A percentile compares a stretch with the other conserved stretches of the same genome.
phyloP scores from a whole-genome alignment of 805 yeast genomes.

The Saccharomycopsis lassenensis region DNA sequence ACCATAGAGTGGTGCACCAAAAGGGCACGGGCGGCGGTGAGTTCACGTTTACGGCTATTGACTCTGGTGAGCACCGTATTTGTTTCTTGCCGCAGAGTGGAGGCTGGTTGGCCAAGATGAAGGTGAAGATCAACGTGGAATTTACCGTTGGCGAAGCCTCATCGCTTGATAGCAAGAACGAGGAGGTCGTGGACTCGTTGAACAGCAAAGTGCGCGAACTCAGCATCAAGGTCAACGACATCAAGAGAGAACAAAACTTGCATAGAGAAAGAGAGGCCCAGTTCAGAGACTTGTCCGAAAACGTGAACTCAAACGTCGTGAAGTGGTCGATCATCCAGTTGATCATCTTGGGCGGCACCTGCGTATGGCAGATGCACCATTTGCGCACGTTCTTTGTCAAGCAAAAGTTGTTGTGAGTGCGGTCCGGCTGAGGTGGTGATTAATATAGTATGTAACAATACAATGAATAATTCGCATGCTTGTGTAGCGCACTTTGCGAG shows the following conservation, averaged over 20 bases:
- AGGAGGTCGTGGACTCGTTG: constrained; percentile 41
- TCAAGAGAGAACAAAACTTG: constrained; percentile 53
- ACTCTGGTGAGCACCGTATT: constrained; percentile 69
- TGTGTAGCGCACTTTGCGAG: too few relatives aligned
- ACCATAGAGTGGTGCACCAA: constrained; percentile 65
- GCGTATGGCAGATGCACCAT: constrained; percentile 66
- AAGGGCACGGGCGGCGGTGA: constrained; percentile 56
- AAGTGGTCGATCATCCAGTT: constrained; percentile 66
- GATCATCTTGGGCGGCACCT: constrained; percentile 51
- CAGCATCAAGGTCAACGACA: constrained; percentile 45
- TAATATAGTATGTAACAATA: too few relatives aligned
- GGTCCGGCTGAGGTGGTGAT: too few relatives aligned
- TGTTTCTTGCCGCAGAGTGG: constrained; percentile 43
- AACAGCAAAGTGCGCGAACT: constrained; percentile 47
- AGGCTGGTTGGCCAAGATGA: constrained; percentile 55
- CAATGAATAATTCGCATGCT: too few relatives aligned
- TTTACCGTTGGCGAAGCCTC: constrained; percentile 56
- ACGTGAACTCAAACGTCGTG: constrained; percentile 57
- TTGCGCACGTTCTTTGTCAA: constrained; percentile 69
- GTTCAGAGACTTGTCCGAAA: constrained; percentile 63
- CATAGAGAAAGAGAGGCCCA: constrained; percentile 67
- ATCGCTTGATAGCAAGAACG: constrained; percentile 59
- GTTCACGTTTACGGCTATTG: constrained; percentile 62
- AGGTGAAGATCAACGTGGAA: constrained; percentile 50
- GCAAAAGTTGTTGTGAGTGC: constrained; percentile 51